Evolutionary conservation across 805 yeast species (phyloP), one percentile per base, ranked within the genome.

Genomic region (Metschnikowia colocasiae): DNA sequence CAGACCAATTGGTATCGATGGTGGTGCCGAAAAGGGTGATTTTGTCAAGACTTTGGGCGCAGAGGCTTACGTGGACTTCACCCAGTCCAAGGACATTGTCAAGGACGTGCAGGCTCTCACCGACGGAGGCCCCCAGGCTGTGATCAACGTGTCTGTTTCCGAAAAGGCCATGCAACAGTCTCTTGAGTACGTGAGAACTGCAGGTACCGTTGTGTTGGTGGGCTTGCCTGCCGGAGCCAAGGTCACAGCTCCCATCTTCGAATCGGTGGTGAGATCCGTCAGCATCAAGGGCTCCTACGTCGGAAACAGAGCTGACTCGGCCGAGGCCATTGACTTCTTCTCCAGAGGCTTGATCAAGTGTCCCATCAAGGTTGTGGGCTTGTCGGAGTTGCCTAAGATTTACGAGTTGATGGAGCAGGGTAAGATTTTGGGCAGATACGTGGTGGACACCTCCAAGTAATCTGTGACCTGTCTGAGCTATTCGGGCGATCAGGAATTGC

Each of bases 281-380:
- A 73, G 74, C 61, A 83, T 87, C 63, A 80, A 75, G 66, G 95
- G 94, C 59, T 86, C 95, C 45, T 85, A 85, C 64, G 95, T 87
- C 53, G 96, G 95, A 60, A 86, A 86, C 81, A 83, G 95, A 72
- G 85, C 85, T 55, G 96, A 88, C 71, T 80, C 92, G 55, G 78
- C 83, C 54, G 91, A 86, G 74, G 90, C 92, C 47, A 69, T 85
- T 55, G 87, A 83, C 59, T 84, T 85, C 78, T 83, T 82, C 69
- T 53, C 75, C 57, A 76, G 87, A 66, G 92, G 91, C 53, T 71
- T 81, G 63, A 84, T 85, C 64, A 74, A 77, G 66, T 79, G 87
- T 53, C 87, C 88, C 58, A 82, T 86, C 73, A 79, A 80, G 73
- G 64, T 89, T 66, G 89, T 82, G 45, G 89, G 90, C 49, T 76